These are phyloP conservation scores for Persicaria maculosa DNA, from an alignment of 148 eudicot species.

Conservation along the genomic window DNA sequence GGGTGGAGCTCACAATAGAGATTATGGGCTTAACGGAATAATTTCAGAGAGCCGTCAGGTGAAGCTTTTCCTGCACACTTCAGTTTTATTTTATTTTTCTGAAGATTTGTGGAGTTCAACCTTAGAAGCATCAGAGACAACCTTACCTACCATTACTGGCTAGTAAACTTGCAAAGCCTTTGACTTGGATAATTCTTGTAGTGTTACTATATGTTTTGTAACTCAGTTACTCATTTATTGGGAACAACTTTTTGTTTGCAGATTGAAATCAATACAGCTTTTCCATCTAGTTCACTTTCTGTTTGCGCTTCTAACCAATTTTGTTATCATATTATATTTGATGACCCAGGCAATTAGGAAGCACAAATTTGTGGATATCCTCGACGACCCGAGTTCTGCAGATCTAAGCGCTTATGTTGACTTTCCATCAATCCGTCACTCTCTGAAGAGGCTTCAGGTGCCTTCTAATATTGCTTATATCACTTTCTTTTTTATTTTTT, in stretches of 20 bases:
- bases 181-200: background rate
- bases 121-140: background rate
- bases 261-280: background rate
- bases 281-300: background rate
- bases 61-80: constrained; percentile 1
- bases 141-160: background rate
- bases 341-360: constrained; percentile 79
- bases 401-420: constrained; percentile 98
- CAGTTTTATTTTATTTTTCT: background rate
- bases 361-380: constrained; percentile 80
- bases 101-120: constrained; percentile 1
- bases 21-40: constrained; percentile 77
- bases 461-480: background rate
- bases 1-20: constrained; percentile 97
- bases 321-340: background rate
- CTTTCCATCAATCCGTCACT: constrained; percentile 69
- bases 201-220: background rate
- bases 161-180: background rate
- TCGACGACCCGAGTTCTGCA: constrained; percentile 82
- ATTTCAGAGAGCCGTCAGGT: constrained; percentile 95
- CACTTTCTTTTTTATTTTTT: background rate
- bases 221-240: background rate
- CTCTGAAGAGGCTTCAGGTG: constrained; percentile 86
- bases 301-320: background rate
- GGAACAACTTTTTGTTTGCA: background rate